Percentiles rank a stretch among this genome's conserved stretches.
These are phyloP conservation scores for Pyrenophora teres DNA, from an alignment of 2,329 filamentous ascomycete genomes.

Conservation along the genomic window DNA sequence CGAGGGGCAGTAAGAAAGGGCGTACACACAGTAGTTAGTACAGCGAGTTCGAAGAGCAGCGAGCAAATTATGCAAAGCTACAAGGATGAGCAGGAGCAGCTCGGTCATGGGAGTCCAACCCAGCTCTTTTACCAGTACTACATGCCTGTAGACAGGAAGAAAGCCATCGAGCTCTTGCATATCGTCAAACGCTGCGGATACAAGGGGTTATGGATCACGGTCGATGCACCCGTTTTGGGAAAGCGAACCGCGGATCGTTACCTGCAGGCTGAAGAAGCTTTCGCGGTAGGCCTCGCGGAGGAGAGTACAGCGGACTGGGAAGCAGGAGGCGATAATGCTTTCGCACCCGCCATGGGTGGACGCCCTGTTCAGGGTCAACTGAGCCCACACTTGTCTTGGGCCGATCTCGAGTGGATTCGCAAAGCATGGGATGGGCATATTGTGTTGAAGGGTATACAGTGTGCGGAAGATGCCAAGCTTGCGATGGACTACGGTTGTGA, in stretches of 20 bases:
- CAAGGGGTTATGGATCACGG: conserved; percentile 45
- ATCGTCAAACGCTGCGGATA: conserved; percentile 40
- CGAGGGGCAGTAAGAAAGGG: conserved; percentile 43
- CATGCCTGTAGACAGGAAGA: conserved; percentile 40
- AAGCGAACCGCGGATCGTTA: conserved; percentile 44
- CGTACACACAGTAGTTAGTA: conserved; percentile 44
- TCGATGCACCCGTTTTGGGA: conserved; percentile 43
- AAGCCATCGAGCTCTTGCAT: conserved; percentile 40
- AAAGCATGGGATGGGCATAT: conserved; percentile 49
- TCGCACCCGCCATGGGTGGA: conserved; percentile 62
- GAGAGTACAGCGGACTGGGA: conserved; percentile 57
- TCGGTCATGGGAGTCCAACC: conserved; percentile 35
- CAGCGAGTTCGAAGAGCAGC: conserved; percentile 38
- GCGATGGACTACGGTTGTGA: conserved; percentile 52
- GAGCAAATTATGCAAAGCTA: conserved; percentile 42
- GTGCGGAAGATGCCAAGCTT: conserved; percentile 52
- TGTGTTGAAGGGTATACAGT: conserved; percentile 53
- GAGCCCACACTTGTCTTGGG: conserved; percentile 56
- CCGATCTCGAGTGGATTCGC: conserved; percentile 53
- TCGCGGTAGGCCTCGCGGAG: conserved; percentile 57
- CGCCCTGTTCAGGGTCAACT: conserved; percentile 38
- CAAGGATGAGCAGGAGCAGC: conserved; percentile 28
- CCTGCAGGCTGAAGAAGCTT: conserved; percentile 54
- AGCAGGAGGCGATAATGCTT: conserved; percentile 59
- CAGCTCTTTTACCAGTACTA: conserved; percentile 45